phyloP scores from a whole-genome alignment of 805 yeast species.

The Priceomyces carsonii region DNA sequence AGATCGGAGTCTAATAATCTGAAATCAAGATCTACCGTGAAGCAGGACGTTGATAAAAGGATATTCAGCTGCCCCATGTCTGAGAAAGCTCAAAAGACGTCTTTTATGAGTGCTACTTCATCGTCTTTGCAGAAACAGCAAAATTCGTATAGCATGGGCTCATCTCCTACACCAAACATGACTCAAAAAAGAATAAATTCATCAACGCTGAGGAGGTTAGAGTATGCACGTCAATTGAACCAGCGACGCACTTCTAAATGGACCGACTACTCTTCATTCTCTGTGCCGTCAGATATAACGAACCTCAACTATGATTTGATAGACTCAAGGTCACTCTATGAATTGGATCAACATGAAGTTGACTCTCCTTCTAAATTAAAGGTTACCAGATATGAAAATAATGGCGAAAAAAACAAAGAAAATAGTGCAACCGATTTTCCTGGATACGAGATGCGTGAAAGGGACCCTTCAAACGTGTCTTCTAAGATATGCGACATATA shows the following conservation, averaged over 20 bases:
- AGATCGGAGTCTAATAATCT: conserved; percentile 11
- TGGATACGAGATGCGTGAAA: too few species aligned
- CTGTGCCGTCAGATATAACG: conserved; percentile 22
- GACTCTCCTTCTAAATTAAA: conserved; percentile 8
- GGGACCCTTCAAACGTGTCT: too few species aligned
- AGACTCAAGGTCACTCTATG: not conserved
- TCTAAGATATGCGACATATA: conserved; percentile 12
- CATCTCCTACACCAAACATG: conserved; percentile 4
- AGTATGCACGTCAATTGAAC: conserved; percentile 17
- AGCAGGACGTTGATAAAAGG: conserved; percentile 13
- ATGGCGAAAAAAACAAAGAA: not conserved
- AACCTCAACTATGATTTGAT: conserved; percentile 13
- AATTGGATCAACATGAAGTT: not conserved
- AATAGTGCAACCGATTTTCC: not conserved
- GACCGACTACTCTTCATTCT: not conserved
- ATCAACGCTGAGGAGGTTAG: conserved; percentile 9
- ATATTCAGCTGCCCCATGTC: conserved; percentile 18
- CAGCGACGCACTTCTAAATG: conserved; percentile 14
- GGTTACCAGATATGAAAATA: too few species aligned
- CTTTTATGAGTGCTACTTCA: conserved; percentile 43
- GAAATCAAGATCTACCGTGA: conserved; percentile 14
- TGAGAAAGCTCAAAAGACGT: conserved; percentile 15
- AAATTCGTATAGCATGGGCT: conserved; percentile 8
- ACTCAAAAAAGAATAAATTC: conserved; percentile 3
- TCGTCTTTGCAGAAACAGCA: conserved; percentile 36